Evolutionary conservation across 2,329 filamentous ascomycete species (phyloP), one percentile per base, ranked within the genome.

Genomic region (Talaromyces rugulosus): DNA sequence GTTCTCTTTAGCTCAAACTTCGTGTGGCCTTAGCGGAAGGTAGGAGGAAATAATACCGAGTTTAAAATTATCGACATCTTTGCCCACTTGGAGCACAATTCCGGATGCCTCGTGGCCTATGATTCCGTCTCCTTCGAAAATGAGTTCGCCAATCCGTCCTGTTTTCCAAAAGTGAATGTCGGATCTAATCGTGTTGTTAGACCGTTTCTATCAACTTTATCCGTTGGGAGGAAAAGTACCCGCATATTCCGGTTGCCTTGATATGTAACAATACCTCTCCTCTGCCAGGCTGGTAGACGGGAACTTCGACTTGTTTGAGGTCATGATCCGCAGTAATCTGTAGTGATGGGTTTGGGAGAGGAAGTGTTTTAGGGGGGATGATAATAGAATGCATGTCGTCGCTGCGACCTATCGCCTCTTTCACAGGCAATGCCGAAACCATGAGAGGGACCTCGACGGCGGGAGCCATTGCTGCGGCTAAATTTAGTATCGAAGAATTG

Each of bases 91-190:
- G 27, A 89, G 66, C 16, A 89, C 85, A 5, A 87, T 70, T 5
- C 86, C 87, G 9, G 86, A 82, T 4, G 83, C 85, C 72, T 89
- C 87, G 65, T 89, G 87, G 27, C 87, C 86, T 53, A 89, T 80
- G 58, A 88, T 87, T 67, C 85, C 87, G 66, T 88, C 85, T 23
- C 83, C 83, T 62, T 86, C 81, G 12, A 90, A 82, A 1, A 85
- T 80, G 1, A 89, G 78, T 1, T 82, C 80, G 2, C 88, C 87
- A 67, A 90, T 89, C 12, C 81, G 76, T 28, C 87, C 87, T 0
- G 80, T 77, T 67, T 86, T 86, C 87, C 87, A 89, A 66, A 89
- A 87, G 70, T 90, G 87, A 65, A 89, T 82, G 67, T 89, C 87
- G 0, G 86, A 89, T 47, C 83, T 85, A 62, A 36, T 14, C 16